A percentile compares a stretch with the other conserved stretches of the same genome.
Conservation (phyloP, 371 early-diverging fungal genomes). For the Mucor piriformis region DNA sequence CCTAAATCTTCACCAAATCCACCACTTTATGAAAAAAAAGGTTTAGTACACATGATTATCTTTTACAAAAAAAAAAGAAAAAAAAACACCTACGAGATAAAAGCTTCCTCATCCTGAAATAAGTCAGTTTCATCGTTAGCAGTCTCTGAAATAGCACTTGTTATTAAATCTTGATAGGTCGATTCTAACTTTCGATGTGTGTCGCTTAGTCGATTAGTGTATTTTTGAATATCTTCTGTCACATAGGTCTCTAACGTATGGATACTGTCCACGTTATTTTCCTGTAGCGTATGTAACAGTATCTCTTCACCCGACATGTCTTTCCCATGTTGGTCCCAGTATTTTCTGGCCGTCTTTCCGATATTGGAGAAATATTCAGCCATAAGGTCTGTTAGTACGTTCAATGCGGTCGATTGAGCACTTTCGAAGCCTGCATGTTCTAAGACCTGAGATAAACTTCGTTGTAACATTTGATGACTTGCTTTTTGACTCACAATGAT, state of each 20-base stretch:
- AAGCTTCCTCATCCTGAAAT: conserved; percentile 58
- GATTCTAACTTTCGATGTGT: conserved; percentile 67
- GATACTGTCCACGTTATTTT: conserved; percentile 71
- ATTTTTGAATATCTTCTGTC: conserved; percentile 74
- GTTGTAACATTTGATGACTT: conserved; percentile 63
- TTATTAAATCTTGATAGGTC: conserved; percentile 58
- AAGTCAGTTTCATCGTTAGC: conserved; percentile 40
- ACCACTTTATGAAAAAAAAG: conserved; percentile 50
- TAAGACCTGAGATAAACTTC: conserved; percentile 66
- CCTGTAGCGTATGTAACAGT: conserved; percentile 78
- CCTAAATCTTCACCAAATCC: conserved; percentile 78
- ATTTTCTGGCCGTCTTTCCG: conserved; percentile 79
- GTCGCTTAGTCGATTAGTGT: conserved; percentile 71
- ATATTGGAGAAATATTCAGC: conserved; percentile 77
- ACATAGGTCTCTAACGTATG: conserved; percentile 74
- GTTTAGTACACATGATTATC: conserved; percentile 6
- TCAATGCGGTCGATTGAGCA: conserved; percentile 61
- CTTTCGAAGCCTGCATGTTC: conserved; percentile 90
- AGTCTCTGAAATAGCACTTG: conserved; percentile 25
- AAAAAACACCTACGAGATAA: conserved; percentile 38
- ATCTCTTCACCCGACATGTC: conserved; percentile 83
- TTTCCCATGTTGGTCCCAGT: conserved; percentile 72
- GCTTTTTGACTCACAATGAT: conserved; percentile 58
- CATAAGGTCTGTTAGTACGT: conserved; percentile 77
- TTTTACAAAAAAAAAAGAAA: neutral